These are phyloP conservation scores for Typha latifolia DNA, from an alignment of 176 grass and related monocot genomes.

Conservation along the genomic window DNA sequence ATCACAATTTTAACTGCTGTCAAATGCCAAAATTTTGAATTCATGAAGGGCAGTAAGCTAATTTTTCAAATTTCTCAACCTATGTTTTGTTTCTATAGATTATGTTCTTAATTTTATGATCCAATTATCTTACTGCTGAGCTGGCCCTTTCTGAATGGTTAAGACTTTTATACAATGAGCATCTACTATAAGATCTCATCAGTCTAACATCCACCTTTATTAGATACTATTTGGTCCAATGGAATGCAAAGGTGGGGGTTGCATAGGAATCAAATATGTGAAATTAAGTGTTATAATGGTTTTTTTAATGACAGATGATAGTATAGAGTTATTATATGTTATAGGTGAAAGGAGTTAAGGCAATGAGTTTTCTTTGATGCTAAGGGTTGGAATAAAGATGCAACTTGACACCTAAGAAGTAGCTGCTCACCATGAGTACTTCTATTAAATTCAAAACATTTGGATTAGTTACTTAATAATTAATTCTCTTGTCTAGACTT, in stretches of 20 bases:
- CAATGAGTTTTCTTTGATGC: not conserved
- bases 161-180: not conserved
- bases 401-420: too few species aligned
- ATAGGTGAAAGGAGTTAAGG: not conserved
- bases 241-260: conserved; percentile 12
- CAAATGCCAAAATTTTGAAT: too few species aligned
- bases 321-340: not conserved
- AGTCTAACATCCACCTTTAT: not conserved
- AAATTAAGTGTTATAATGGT: conserved; percentile 2
- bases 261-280: conserved; percentile 11
- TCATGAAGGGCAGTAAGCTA: too few species aligned
- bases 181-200: not conserved
- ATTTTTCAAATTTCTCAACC: too few species aligned
- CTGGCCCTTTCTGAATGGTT: not conserved
- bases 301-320: not conserved
- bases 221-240: conserved; percentile 19
- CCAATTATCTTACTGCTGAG: not conserved
- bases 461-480: too few species aligned
- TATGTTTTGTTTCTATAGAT: too few species aligned
- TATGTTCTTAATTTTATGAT: not conserved
- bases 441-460: too few species aligned
- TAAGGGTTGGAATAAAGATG: not conserved
- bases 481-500: too few species aligned
- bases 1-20: too few species aligned
- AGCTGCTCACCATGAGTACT: too few species aligned